Percentiles rank a stretch among this genome's conserved stretches.
phyloP scores from a whole-genome alignment of 768 basidiomycete genomes.

The Boletus eberwhitei region DNA sequence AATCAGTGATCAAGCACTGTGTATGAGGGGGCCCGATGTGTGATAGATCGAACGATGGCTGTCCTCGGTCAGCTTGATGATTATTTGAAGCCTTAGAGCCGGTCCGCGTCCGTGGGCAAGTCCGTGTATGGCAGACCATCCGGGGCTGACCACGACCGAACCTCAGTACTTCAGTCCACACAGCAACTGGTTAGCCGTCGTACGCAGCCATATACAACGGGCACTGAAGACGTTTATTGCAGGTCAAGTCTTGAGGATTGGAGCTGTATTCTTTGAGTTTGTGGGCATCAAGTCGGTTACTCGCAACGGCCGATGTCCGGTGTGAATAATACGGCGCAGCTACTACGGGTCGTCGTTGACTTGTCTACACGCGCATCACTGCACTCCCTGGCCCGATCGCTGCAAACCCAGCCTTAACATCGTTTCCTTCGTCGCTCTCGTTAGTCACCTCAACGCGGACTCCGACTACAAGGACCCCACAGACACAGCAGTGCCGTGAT shows the following conservation, averaged over 20 bases:
- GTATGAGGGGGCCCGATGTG: background rate
- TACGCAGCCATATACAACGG: background rate
- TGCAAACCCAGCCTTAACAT: background rate
- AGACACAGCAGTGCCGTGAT: constrained; percentile 2
- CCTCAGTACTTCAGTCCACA: background rate
- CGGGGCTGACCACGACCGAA: background rate
- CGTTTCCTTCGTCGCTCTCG: background rate
- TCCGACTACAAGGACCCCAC: background rate
- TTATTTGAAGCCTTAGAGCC: background rate
- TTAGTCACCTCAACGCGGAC: background rate
- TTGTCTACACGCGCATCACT: background rate
- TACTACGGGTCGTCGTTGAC: background rate
- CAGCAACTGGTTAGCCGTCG: background rate
- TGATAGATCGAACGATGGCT: background rate
- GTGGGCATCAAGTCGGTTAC: background rate
- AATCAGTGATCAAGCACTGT: background rate
- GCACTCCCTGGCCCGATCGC: background rate
- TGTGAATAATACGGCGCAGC: constrained; percentile 2
- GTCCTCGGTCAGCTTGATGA: background rate
- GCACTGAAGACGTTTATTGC: background rate
- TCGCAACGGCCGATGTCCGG: background rate
- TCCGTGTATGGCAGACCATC: background rate
- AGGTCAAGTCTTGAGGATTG: too few species aligned
- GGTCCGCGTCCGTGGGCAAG: background rate
- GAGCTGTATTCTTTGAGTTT: background rate